Percentiles rank a stretch among this genome's conserved stretches.
These are phyloP conservation scores for Geotrichum candidum DNA, from an alignment of 1,139 yeast species.

Conservation along the genomic window DNA sequence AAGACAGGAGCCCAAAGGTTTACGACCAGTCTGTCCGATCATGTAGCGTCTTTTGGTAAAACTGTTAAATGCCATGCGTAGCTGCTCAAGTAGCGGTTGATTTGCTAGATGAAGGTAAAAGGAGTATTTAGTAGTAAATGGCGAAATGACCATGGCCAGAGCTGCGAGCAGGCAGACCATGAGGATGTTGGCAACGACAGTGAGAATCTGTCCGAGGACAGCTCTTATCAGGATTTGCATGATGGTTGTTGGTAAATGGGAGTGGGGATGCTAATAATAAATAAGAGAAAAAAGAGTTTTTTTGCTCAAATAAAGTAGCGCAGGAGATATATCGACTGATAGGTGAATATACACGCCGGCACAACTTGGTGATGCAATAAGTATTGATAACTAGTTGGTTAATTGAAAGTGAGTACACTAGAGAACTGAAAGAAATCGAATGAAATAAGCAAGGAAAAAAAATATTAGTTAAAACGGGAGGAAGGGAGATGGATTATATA, in stretches of 20 bases:
- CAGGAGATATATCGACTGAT: not conserved
- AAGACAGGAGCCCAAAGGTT: constrained; percentile 12
- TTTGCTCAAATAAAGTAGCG: not conserved
- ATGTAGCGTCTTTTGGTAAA: constrained; percentile 17
- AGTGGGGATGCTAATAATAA: not conserved
- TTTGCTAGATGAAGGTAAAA: constrained; percentile 9
- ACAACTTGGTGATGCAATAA: not conserved
- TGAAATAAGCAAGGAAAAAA: not conserved
- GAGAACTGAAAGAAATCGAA: not conserved
- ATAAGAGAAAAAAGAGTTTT: not conserved
- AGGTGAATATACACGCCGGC: not conserved
- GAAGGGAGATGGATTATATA: not conserved
- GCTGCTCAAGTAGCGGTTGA: constrained; percentile 16
- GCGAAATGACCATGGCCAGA: constrained; percentile 14
- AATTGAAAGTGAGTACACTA: not conserved
- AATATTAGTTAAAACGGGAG: not conserved
- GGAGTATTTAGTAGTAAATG: constrained; percentile 14
- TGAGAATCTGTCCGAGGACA: constrained; percentile 15
- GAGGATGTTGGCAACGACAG: constrained; percentile 12
- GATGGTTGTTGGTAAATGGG: not conserved
- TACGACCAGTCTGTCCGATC: constrained; percentile 18
- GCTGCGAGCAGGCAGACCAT: constrained; percentile 8
- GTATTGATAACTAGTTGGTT: not conserved
- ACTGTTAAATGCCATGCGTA: constrained; percentile 15
- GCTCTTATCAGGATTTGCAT: constrained; percentile 14